These are phyloP conservation scores for Stropharia rugosoannulata DNA, from an alignment of 768 basidiomycete species.

Conservation along the genomic window DNA sequence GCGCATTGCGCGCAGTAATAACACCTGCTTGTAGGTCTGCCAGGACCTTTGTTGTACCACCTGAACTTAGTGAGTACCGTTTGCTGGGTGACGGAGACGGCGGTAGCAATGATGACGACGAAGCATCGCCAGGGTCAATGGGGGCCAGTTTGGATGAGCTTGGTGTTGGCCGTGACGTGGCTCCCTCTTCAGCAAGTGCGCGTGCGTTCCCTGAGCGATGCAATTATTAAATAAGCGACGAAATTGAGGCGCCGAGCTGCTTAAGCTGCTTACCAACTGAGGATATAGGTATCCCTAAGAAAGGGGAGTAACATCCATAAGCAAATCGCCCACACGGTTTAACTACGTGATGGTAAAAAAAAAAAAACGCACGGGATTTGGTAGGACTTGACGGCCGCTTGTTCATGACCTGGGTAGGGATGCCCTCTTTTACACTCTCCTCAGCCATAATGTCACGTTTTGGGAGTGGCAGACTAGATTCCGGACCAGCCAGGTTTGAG, in stretches of 20 bases:
- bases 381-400: conserved; percentile 73
- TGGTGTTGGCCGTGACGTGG: conserved; percentile 31
- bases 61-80: conserved; percentile 65
- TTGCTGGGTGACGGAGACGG: conserved; percentile 52
- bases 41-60: conserved; percentile 84
- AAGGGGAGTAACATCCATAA: conserved; percentile 18
- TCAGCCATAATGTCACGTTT: conserved; percentile 45
- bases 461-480: conserved; percentile 73
- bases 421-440: conserved; percentile 67
- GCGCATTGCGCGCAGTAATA: conserved; percentile 70
- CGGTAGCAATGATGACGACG: conserved; percentile 38
- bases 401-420: conserved; percentile 45
- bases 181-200: conserved; percentile 72
- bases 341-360: conserved; percentile 4
- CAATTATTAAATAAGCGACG: conserved; percentile 21
- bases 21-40: conserved; percentile 87
- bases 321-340: conserved; percentile 5
- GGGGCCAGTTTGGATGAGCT: conserved; percentile 26
- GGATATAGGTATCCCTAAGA: conserved; percentile 70
- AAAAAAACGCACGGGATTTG: conserved; percentile 65
- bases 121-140: conserved; percentile 34
- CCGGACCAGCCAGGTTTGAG: conserved; percentile 70
- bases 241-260: not conserved
- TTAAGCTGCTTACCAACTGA: conserved; percentile 62
- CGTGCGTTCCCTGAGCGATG: conserved; percentile 71